Conservation (phyloP, 257 asterid species). For the Craterostigma plantagineum region DNA sequence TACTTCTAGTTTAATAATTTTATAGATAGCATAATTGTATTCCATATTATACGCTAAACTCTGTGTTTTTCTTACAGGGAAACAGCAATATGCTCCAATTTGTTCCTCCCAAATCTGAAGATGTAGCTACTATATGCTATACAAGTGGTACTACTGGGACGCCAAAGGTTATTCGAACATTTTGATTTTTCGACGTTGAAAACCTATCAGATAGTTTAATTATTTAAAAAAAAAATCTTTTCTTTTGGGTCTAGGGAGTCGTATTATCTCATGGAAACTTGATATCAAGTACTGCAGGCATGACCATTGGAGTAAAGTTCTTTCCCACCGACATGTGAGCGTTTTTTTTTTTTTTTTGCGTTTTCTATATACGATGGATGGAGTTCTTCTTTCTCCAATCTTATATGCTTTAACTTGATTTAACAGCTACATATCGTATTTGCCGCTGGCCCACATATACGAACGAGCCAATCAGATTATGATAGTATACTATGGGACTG, state of each 20-base stretch:
- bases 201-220: not conserved
- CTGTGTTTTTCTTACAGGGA: constrained; percentile 30
- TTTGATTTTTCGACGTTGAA: not conserved
- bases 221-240: not conserved
- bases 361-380: constrained; percentile 3
- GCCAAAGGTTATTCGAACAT: constrained; percentile 45
- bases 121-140: constrained; percentile 86
- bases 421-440: constrained; percentile 80
- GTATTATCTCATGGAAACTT: constrained; percentile 71
- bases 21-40: too few species aligned
- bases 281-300: constrained; percentile 68
- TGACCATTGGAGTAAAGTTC: constrained; percentile 28
- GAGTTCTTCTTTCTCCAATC: constrained; percentile 6
- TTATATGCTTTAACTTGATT: constrained; percentile 3
- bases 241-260: constrained; percentile 40
- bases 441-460: constrained; percentile 94
- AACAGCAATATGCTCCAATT: constrained; percentile 43
- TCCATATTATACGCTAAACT: too few species aligned
- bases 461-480: constrained; percentile 82
- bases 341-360: constrained; percentile 12
- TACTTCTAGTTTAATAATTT: constrained; percentile 9
- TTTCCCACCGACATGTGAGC: constrained; percentile 76
- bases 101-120: constrained; percentile 73
- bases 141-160: constrained; percentile 98
- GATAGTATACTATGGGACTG: constrained; percentile 38